Evolutionary conservation across 371 early-diverging fungal species (phyloP), one percentile per base, ranked within the genome.

Genomic region (Lichtheimia corymbifera): DNA sequence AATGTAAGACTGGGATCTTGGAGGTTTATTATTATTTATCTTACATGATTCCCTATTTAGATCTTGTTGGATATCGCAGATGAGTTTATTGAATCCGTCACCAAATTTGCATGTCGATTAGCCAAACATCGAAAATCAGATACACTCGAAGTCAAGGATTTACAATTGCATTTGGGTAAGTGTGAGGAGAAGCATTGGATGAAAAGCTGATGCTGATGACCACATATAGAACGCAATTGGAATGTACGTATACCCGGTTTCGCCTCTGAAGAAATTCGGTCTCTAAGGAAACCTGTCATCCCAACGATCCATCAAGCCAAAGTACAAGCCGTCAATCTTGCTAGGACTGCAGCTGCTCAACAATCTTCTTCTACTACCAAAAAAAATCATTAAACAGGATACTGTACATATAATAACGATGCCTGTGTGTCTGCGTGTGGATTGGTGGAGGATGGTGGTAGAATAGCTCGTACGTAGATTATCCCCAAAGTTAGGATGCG

Each of bases 161-260:
- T 96, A 43, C 95, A 95, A 67, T 83, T 96, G 42, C 93, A 94
- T 61, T 81, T 97, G 40, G 94, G 93, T 91, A 85, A 58, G 60
- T 1, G 45, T 44, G n/a, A 6, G 45, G 18, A 13, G 5, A 2
- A n/a, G 4, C 11, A 5, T 45, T 0, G 17, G n/a, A 43, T 47
- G n/a, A 9, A 3, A 15, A 30, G 22, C 2, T 45, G 45, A 11
- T 13, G 13, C 5, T 45, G 6, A 45, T 15, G 0, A 4, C 3
- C 1, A 22, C 5, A 47, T 15, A 47, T 68, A 88, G 97, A 96
- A 75, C 89, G 94, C 50, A 93, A 93, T 68, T 97, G 94, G 94
- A 94, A 95, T 67, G 90, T 97, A 47, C 88, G 96, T 59, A 91
- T 97, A 63, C 95, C 96, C 56, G 94, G 95, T 25, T 93, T 92